phyloP scores from a whole-genome alignment of 768 basidiomycete species.

The Heimioporus sp. region DNA sequence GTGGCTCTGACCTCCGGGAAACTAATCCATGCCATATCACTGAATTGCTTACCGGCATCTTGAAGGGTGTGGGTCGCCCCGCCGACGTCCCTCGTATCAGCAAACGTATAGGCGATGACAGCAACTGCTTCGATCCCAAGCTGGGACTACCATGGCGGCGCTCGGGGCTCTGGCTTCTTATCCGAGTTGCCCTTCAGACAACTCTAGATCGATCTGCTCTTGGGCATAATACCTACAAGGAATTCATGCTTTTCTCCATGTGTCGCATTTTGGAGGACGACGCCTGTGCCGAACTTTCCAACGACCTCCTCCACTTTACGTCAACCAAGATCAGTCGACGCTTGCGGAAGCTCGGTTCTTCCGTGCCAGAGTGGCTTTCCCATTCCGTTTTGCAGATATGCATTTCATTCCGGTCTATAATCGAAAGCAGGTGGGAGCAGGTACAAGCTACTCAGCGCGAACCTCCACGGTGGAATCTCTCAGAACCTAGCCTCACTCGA shows the following conservation, averaged over 20 bases:
- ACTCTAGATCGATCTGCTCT: no score
- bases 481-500: neutral
- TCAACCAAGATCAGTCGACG: neutral
- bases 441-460: neutral
- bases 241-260: slow-evolving; percentile 30
- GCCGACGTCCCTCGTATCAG: no score
- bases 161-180: no score
- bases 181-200: no score
- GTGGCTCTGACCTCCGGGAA: no score
- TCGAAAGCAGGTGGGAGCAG: neutral
- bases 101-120: no score
- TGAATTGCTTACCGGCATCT: no score
- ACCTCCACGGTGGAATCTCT: neutral
- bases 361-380: neutral
- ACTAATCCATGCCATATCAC: no score
- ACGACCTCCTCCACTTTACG: neutral
- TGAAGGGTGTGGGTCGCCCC: no score
- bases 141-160: no score
- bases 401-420: neutral
- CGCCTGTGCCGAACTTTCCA: neutral
- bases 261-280: slow-evolving; percentile 4
- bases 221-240: no score
- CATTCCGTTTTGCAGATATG: neutral
- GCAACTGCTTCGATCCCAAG: no score
- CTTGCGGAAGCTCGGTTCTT: neutral